Percentiles rank a stretch among this genome's conserved stretches.
Conservation (phyloP, 2,329 filamentous ascomycete species). For the Tolypocladium paradoxum region DNA sequence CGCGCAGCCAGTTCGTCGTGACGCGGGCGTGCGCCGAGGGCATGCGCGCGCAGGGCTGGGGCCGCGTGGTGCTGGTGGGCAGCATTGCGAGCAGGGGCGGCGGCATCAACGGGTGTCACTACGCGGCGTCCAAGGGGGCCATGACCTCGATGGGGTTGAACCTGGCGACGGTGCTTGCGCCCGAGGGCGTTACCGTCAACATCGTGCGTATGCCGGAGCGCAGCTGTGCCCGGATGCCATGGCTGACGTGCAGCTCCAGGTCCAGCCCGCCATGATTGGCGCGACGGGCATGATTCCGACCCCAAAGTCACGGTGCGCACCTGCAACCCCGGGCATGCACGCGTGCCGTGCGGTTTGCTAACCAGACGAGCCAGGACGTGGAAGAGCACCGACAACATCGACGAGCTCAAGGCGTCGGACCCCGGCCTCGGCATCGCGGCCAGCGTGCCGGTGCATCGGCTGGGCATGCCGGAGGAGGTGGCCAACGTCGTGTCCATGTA, state of each 20-base stretch:
- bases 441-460: constrained; percentile 20
- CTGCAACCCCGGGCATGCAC: no score
- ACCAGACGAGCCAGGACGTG: constrained; percentile 14
- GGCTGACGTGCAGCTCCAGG: constrained; percentile 7
- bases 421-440: constrained; percentile 23
- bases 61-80: constrained; percentile 19
- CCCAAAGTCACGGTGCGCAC: constrained; percentile 15
- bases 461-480: constrained; percentile 24
- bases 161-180: constrained; percentile 19
- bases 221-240: not conserved
- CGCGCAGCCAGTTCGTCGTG: constrained; percentile 22
- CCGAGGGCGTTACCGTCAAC: constrained; percentile 23
- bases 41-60: constrained; percentile 21
- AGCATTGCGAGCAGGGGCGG: constrained; percentile 22
- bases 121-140: constrained; percentile 23
- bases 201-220: constrained; percentile 10
- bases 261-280: constrained; percentile 24
- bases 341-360: not conserved
- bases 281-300: constrained; percentile 24
- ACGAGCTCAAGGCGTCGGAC: constrained; percentile 16
- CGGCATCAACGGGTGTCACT: constrained; percentile 23
- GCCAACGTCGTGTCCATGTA: constrained; percentile 22
- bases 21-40: constrained; percentile 18
- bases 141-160: constrained; percentile 22
- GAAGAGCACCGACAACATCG: constrained; percentile 17